Percentiles rank a stretch among this genome's conserved stretches.
Evolutionary conservation across 345 rosid species (phyloP).

Genomic region (Combretum micranthum): DNA sequence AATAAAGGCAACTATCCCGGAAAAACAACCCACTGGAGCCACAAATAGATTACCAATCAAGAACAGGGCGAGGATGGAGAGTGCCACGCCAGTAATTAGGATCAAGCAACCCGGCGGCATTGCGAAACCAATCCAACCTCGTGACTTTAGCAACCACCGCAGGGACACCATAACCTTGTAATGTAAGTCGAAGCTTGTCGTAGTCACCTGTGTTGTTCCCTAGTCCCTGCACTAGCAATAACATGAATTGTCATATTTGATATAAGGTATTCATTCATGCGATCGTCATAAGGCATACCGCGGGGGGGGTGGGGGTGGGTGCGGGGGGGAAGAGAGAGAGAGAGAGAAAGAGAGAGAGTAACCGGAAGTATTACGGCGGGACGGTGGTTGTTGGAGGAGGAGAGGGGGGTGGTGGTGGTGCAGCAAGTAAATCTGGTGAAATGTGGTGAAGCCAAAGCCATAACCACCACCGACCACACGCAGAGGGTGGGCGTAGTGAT

Average conservation of each 20-base stretch:
- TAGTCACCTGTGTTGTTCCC: conserved; percentile 89
- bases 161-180: conserved; percentile 59
- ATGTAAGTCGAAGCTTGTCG: conserved; percentile 45
- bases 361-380: conserved; percentile 94
- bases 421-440: conserved; percentile 20
- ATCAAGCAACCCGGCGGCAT: conserved; percentile 84
- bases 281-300: neutral
- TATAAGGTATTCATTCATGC: no score
- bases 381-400: conserved; percentile 27
- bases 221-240: conserved; percentile 44
- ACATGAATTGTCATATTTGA: neutral
- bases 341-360: conserved; percentile 9
- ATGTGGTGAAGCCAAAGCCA: conserved; percentile 46
- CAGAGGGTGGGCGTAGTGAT: no score
- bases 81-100: conserved; percentile 89
- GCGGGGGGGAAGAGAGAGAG: conserved; percentile 2
- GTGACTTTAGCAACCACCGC: conserved; percentile 69
- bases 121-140: conserved; percentile 80
- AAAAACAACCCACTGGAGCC: neutral
- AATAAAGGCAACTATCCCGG: neutral
- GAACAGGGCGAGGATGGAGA: conserved; percentile 85
- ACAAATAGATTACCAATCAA: conserved; percentile 56
- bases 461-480: conserved; percentile 6
- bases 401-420: conserved; percentile 22
- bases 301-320: no score